Base-by-base conservation (phyloP, 345 rosid species). In the Arabis hirsuta region DNA sequence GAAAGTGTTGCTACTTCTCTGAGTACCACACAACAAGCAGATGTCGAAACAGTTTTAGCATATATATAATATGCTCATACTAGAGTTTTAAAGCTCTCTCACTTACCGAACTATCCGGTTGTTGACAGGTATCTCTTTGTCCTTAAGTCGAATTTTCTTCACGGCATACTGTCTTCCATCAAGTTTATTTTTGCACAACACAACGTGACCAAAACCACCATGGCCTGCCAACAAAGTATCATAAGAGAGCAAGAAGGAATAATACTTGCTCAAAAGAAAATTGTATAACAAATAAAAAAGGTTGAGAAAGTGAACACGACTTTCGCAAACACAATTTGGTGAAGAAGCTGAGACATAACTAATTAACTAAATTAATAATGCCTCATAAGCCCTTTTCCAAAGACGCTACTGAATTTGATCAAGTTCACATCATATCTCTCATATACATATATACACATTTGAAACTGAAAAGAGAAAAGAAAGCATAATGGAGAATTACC, bases 1-100 rank as follows among this genome's bases (percentile, higher is more conserved):
- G 98, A 89, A 68, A 94, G 96, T 43, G 98, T 94, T 9, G 97
- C 91, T 69, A 94, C 98, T 82, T 94, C 98, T 86, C 98, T 94
- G 78, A 76, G 74, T 48, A 85, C 45, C 79, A 79, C 83, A 62
- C 24, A 13, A 79, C 9, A 41, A 72, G 53, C 76, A 62, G 36
- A 76, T 65, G 67, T 32, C 56, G 24, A 52, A 63, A 56, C 41
- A 42, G 14, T 19, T 45, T 69, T 69, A 76, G 62, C 58, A 68
- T 44, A 13, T 5, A 34, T n/a, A 42, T 31, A 24, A 52, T 24
- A 32, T 45, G 31, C 47, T 54, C 63, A 52, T 12, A 61, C 55
- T 63, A 16, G 27, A 53, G 50, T 55, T 63, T 53, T 55, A 32
- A 72, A 72, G 62, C 47, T 36, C 29, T 14, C 19, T 61, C 55